A percentile compares a stretch with the other conserved stretches of the same genome.
Conservation (phyloP, 1,139 yeast genomes). For the Candida mesenterica region DNA sequence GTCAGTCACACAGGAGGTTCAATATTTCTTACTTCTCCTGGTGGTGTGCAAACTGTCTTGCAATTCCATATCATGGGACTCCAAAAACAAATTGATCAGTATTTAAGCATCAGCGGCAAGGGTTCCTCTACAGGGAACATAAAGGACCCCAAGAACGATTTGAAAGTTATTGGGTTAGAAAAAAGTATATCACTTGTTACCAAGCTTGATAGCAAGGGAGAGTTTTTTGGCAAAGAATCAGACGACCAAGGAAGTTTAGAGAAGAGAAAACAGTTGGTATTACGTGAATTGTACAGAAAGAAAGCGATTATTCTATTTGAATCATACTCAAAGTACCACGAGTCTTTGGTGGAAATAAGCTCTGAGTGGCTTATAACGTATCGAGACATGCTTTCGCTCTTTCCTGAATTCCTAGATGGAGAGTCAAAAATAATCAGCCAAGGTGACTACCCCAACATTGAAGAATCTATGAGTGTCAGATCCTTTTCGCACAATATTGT, state of each 20-base stretch:
- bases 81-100: slow-evolving; percentile 43
- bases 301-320: slow-evolving; percentile 37
- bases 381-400: slow-evolving; percentile 33
- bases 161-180: slow-evolving; percentile 35
- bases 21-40: slow-evolving; percentile 24
- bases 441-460: slow-evolving; percentile 11
- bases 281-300: slow-evolving; percentile 33
- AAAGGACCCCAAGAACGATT: slow-evolving; percentile 29
- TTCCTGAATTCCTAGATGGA: slow-evolving; percentile 42
- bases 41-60: slow-evolving; percentile 24
- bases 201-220: slow-evolving; percentile 23
- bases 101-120: slow-evolving; percentile 27
- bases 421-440: slow-evolving; percentile 13
- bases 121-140: slow-evolving; percentile 16
- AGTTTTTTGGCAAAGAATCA: slow-evolving; percentile 19
- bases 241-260: slow-evolving; percentile 15
- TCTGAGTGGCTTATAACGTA: slow-evolving; percentile 44
- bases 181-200: slow-evolving; percentile 35
- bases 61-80: slow-evolving; percentile 32
- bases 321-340: slow-evolving; percentile 36
- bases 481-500: slow-evolving; percentile 17
- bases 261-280: slow-evolving; percentile 31
- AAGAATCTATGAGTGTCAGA: slow-evolving; percentile 15
- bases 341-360: slow-evolving; percentile 40
- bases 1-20: slow-evolving; percentile 13